A percentile compares a stretch with the other conserved stretches of the same genome.
phyloP scores from a whole-genome alignment of 345 rosid species.

The Camelina hispida region DNA sequence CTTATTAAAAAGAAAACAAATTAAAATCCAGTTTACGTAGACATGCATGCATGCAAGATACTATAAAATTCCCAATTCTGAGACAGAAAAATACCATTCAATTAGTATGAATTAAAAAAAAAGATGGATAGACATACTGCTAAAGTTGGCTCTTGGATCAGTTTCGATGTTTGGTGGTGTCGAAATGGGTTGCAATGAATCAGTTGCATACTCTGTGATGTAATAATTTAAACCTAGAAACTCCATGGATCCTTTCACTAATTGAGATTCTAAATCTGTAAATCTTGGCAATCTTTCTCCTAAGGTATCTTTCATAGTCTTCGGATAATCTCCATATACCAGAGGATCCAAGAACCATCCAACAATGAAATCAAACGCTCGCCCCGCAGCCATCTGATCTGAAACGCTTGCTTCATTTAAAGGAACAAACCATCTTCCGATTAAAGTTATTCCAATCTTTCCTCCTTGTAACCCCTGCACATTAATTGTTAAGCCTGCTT shows the following conservation, averaged over 20 bases:
- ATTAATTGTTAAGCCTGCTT: not conserved
- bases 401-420: not conserved
- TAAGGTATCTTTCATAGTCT: not conserved
- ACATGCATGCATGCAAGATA: not conserved
- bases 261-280: not conserved
- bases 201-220: not conserved
- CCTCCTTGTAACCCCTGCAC: not conserved
- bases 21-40: not conserved
- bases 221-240: not conserved
- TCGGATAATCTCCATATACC: not conserved
- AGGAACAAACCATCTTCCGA: constrained; percentile 7
- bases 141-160: not conserved
- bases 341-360: constrained; percentile 24
- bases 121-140: not conserved
- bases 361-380: constrained; percentile 25
- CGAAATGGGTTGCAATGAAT: not conserved
- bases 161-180: not conserved
- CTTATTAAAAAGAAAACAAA: too few species aligned
- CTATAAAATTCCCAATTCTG: not conserved
- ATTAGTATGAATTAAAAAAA: too few species aligned
- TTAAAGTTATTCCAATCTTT: not conserved
- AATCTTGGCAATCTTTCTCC: not conserved
- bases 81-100: not conserved
- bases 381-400: not conserved
- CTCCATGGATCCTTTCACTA: not conserved